Conservation (phyloP, 2,329 filamentous ascomycete genomes). For the Fusarium neocosmosporiellum region DNA sequence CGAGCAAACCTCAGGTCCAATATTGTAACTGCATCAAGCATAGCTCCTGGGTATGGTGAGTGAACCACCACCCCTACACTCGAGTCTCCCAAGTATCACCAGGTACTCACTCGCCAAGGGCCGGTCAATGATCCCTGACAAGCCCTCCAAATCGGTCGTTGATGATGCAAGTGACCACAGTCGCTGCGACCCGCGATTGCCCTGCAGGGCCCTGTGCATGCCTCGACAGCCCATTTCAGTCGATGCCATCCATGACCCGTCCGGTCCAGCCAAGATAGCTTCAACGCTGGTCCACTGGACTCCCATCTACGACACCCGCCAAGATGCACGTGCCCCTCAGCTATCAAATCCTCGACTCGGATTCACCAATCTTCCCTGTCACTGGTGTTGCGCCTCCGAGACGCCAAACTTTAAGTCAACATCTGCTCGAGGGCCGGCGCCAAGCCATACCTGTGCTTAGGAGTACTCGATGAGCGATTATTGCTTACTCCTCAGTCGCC, state of each 20-base stretch:
- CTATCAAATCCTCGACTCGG: background rate
- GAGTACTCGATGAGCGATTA: background rate
- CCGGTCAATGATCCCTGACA: background rate
- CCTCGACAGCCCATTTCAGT: background rate
- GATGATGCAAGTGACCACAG: background rate
- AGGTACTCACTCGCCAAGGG: conserved; percentile 1
- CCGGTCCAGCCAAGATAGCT: background rate
- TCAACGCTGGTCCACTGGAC: background rate
- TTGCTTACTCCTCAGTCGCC: background rate
- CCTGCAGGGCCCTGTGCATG: conserved; percentile 4
- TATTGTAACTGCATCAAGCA: background rate
- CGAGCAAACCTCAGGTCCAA: background rate
- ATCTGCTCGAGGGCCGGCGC: background rate
- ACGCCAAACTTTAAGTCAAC: conserved; percentile 20
- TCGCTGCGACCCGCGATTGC: background rate
- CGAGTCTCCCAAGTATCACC: background rate
- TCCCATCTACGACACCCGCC: background rate
- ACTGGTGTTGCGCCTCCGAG: conserved; percentile 1
- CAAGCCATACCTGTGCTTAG: background rate
- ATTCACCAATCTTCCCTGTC: background rate
- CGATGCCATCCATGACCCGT: background rate
- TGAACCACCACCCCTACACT: background rate
- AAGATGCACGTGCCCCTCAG: conserved; percentile 6
- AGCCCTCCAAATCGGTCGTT: conserved; percentile 4
- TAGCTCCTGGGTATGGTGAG: background rate